A percentile compares a stretch with the other conserved stretches of the same genome.
Conservation (phyloP, 2,329 filamentous ascomycete genomes). For the Exophiala mesophila region DNA sequence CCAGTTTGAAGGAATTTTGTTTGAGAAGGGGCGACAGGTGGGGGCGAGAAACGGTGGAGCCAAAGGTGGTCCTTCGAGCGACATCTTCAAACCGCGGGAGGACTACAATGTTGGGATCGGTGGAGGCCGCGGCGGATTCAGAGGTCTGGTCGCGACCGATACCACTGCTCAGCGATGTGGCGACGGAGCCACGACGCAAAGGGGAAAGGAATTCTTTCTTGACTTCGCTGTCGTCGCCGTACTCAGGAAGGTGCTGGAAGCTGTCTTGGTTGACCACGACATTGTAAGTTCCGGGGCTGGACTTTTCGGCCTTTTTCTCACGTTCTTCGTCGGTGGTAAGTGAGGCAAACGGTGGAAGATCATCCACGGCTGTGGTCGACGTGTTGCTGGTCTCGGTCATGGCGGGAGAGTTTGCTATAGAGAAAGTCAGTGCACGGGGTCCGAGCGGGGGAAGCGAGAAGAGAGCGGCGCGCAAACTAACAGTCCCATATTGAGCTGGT, state of each 20-base stretch:
- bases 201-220: slow-evolving; percentile 25
- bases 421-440: slow-evolving; percentile 8
- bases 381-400: slow-evolving; percentile 29
- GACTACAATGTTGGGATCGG: slow-evolving; percentile 48
- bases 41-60: slow-evolving; percentile 30
- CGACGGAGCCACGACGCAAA: slow-evolving; percentile 27
- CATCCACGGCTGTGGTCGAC: slow-evolving; percentile 35
- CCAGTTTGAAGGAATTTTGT: slow-evolving; percentile 16
- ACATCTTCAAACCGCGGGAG: slow-evolving; percentile 48
- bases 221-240: slow-evolving; percentile 36
- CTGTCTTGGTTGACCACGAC: slow-evolving; percentile 52
- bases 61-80: slow-evolving; percentile 31
- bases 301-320: slow-evolving; percentile 51
- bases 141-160: slow-evolving; percentile 29
- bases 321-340: slow-evolving; percentile 55
- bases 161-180: slow-evolving; percentile 29
- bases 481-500: slow-evolving; percentile 54
- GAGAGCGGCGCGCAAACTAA: slow-evolving; percentile 32
- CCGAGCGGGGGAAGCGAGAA: slow-evolving; percentile 19
- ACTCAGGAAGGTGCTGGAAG: slow-evolving; percentile 50
- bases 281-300: slow-evolving; percentile 51
- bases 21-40: slow-evolving; percentile 31
- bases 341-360: slow-evolving; percentile 50
- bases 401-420: slow-evolving; percentile 30
- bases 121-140: slow-evolving; percentile 22